Percentiles rank a stretch among this genome's conserved stretches.
Conservation (phyloP, 2,329 filamentous ascomycete genomes). For the Fusarium incarnatum region DNA sequence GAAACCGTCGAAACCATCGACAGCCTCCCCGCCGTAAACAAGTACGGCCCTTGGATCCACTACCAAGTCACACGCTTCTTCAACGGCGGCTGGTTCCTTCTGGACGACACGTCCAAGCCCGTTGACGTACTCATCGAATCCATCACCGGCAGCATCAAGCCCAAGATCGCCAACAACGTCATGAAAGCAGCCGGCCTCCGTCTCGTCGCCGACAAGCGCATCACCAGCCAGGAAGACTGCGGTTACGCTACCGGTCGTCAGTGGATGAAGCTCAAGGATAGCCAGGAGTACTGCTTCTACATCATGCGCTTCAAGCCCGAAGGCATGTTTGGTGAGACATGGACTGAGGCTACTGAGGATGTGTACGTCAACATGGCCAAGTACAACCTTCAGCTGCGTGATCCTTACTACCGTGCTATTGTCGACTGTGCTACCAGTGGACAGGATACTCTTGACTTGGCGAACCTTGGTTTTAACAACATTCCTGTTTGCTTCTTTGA, state of each 20-base stretch:
- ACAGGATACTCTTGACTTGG: not conserved
- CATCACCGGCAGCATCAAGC: conserved; percentile 23
- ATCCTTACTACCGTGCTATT: conserved; percentile 24
- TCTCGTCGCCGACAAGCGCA: conserved; percentile 31
- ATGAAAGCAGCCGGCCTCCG: conserved; percentile 28
- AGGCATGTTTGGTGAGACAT: not conserved
- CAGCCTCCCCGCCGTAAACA: not conserved
- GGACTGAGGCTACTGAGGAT: conserved; percentile 9
- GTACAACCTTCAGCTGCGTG: conserved; percentile 19
- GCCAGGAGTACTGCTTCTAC: conserved; percentile 36
- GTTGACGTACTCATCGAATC: conserved; percentile 2
- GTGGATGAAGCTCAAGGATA: conserved; percentile 24
- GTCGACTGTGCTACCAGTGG: conserved; percentile 20
- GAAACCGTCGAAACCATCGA: not conserved
- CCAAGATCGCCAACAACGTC: conserved; percentile 38
- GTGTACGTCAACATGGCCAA: conserved; percentile 32
- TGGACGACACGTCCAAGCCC: conserved; percentile 11
- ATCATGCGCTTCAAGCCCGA: conserved; percentile 13
- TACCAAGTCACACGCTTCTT: conserved; percentile 28
- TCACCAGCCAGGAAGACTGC: conserved; percentile 8
- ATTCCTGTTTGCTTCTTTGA: conserved; percentile 30
- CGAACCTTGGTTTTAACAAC: not conserved
- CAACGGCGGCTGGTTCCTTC: conserved; percentile 25
- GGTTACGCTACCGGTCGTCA: conserved; percentile 25
- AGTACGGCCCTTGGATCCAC: conserved; percentile 15